Conservation (phyloP, 2,329 filamentous ascomycete genomes). For the Exserohilum turcica region DNA sequence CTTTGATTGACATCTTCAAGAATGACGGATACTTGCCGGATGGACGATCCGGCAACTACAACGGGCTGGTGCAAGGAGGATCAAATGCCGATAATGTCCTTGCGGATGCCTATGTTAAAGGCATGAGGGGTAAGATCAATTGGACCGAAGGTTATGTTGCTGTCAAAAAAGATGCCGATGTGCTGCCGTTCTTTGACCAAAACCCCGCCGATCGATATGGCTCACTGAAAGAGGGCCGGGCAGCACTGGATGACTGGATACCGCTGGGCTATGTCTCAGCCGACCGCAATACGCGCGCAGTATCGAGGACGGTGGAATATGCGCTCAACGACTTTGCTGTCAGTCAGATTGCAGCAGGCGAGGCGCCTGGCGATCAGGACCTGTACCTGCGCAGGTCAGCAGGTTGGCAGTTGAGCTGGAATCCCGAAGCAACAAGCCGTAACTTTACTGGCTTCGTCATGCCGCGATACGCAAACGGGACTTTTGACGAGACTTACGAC, state of each 20-base stretch:
- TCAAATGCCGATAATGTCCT: constrained; percentile 56
- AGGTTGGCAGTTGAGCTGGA: constrained; percentile 53
- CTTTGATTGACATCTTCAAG: constrained; percentile 66
- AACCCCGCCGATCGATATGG: constrained; percentile 44
- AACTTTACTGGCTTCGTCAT: constrained; percentile 48
- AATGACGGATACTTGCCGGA: constrained; percentile 73
- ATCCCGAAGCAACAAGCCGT: constrained; percentile 42
- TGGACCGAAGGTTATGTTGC: constrained; percentile 74
- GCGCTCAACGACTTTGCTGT: constrained; percentile 53
- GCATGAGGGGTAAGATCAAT: constrained; percentile 64
- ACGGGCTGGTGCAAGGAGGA: constrained; percentile 58
- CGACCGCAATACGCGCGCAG: constrained; percentile 44
- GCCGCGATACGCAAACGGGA: constrained; percentile 44
- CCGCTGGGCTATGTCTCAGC: constrained; percentile 50
- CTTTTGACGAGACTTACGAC: constrained; percentile 48
- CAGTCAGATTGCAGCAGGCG: constrained; percentile 48
- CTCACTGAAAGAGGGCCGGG: constrained; percentile 51
- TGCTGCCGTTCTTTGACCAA: constrained; percentile 47
- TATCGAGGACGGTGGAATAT: constrained; percentile 52
- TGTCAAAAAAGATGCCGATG: constrained; percentile 73
- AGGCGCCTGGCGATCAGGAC: constrained; percentile 48
- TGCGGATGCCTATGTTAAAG: constrained; percentile 71
- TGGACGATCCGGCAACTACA: constrained; percentile 61
- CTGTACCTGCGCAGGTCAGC: constrained; percentile 48
- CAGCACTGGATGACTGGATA: constrained; percentile 52